Evolutionary conservation across 352 stramenopile species (phyloP).

Genomic region (Globisporangium spiculum): DNA sequence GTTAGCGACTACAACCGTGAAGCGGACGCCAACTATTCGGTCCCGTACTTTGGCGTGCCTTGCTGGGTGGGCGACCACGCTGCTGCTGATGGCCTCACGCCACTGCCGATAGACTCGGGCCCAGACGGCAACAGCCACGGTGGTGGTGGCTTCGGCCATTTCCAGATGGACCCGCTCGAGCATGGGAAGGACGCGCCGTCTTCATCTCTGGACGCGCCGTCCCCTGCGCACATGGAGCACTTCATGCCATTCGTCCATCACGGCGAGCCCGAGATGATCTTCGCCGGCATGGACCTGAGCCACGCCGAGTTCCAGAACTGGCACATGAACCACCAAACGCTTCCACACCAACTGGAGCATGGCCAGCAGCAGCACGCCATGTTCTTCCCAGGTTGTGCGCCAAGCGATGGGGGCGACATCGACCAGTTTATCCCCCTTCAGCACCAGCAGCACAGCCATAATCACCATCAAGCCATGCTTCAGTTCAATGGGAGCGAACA

Average conservation of each 20-base stretch:
- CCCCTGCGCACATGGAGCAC: constrained; percentile 41
- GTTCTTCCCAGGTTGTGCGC: not conserved
- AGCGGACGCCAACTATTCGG: not conserved
- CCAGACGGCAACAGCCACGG: not conserved
- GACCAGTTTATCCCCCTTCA: constrained; percentile 3
- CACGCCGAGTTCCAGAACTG: constrained; percentile 5
- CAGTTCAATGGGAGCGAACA: not conserved
- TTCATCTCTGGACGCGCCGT: constrained; percentile 20
- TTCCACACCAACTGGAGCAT: constrained; percentile 3
- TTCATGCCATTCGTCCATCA: constrained; percentile 34
- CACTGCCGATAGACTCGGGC: not conserved
- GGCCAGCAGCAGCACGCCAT: not conserved
- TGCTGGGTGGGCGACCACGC: constrained; percentile 5
- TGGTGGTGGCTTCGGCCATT: not conserved
- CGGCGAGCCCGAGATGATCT: constrained; percentile 38
- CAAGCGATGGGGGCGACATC: not conserved
- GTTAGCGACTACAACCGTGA: constrained; percentile 3
- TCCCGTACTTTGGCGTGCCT: constrained; percentile 9
- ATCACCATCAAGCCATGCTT: not conserved
- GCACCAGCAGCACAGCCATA: not conserved
- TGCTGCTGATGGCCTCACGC: not conserved
- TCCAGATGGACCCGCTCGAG: constrained; percentile 6
- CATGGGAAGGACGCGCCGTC: constrained; percentile 21
- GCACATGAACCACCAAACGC: constrained; percentile 4
- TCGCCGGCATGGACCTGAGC: constrained; percentile 30